Base-by-base conservation (phyloP, 805 yeast genomes). In the Debaryomyces maramus region DNA sequence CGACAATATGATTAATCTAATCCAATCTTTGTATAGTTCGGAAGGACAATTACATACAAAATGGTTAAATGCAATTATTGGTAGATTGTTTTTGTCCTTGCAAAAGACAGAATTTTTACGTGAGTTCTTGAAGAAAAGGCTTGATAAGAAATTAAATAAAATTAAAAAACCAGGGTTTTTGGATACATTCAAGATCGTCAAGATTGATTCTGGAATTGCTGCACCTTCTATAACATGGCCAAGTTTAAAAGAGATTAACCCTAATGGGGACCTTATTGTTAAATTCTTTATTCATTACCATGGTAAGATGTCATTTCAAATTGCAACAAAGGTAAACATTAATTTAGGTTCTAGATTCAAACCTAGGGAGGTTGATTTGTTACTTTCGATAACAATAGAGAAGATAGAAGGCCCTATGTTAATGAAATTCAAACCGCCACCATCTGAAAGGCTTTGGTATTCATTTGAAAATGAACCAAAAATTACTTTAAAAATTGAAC, bases 371-470 rank as follows among this genome's bases (percentile, higher is more conserved):
- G 86, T 91, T 29, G 83, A 85, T 38, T 65, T 93, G 24, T 73
- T 85, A 18, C 64, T 93, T 37, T 78, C 85, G 13, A 79, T 90
- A 1, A 81, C 83, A 1, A 62, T 91, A 35, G 77, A 77, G 40
- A 78, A 73, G 50, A 50, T 93, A 3, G 80, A 82, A 36, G 99
- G 99, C 0, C 85, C 85, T 1, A 48, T 91, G 41, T 55, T 85
- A 0, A 53, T 90, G 15, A 67, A 77, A 29, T 56, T 91, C 23
- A 93, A 93, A 56, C 88, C 95, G 1, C 96, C 97, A 2, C 98
- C 99, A 6, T 82, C 96, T 1, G 81, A 80, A 38, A 75, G 99
- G 53, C 53, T 93, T 1, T 93, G 99, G 99, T 93, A 88, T 56
- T 78, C 87, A 2, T 93, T 89, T 59, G 85, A 80, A 45, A 62